Evolutionary conservation across 192 early-diverging fungal genomes (phyloP).

Genomic region (Linnemannia zychae): DNA sequence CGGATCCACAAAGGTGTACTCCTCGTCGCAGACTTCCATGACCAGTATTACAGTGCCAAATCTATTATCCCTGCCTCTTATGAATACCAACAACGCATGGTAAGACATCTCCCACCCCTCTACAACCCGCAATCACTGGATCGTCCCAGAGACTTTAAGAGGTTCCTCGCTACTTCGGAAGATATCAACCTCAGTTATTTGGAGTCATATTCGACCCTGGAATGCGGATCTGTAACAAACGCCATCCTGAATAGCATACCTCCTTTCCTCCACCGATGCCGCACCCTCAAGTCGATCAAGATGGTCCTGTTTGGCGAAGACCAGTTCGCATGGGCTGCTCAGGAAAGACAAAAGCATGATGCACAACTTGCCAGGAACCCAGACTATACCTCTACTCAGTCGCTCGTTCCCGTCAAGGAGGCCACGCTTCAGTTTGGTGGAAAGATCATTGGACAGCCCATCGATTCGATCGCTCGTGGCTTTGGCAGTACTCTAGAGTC

Average conservation of each 20-base stretch:
- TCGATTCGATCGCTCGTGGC: not conserved
- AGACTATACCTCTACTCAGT: not conserved
- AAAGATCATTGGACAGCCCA: not conserved
- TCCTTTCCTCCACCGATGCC: not conserved
- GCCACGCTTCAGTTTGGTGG: not conserved
- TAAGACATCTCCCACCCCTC: not conserved
- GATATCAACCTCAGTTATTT: not conserved
- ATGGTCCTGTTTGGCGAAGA: not conserved
- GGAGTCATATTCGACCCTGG: not conserved
- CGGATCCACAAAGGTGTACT: not conserved
- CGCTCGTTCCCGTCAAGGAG: not conserved
- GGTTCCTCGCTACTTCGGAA: not conserved
- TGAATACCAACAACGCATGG: not conserved
- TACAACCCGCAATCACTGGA: not conserved
- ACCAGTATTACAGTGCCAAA: no score
- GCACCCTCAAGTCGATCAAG: not conserved
- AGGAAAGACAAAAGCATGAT: not conserved
- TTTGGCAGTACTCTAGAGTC: not conserved
- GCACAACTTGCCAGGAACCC: not conserved
- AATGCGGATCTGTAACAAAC: not conserved
- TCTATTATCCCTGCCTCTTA: no score
- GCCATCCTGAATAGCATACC: not conserved
- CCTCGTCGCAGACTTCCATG: no score
- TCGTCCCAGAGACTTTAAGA: not conserved
- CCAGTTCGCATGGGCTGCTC: not conserved